Base-by-base conservation (phyloP, 768 basidiomycete species). In the Phylloporus sp. region DNA sequence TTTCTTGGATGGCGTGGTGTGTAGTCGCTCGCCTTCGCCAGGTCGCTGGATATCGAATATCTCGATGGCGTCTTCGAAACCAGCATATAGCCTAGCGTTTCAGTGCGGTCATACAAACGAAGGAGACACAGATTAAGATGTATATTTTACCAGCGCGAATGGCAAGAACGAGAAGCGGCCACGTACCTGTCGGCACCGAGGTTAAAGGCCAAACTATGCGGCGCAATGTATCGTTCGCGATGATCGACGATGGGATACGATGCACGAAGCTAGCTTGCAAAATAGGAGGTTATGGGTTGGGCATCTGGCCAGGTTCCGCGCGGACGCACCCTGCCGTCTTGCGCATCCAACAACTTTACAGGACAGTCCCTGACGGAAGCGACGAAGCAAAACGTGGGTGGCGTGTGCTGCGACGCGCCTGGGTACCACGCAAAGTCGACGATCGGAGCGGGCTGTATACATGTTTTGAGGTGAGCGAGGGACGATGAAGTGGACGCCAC, bases 161-260 rank as follows among this genome's bases (percentile, higher is more conserved):
- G 18, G 15, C n/a, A 18, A 28, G 8, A 17, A 20, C 4, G 13
- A 14, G 11, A 10, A 20, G 8, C 5, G 31, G 37, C 27, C 31
- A 38, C 38, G 33, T 46, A 92, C 92, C 75, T 84, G 28, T 81
- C 71, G 0, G 79, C 81, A 5, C 77, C 67, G 2, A 73, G 63
- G 55, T 89, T 88, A 66, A 96, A 97, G 0, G 84, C 75, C 48
- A 97, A 71, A 54, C 81, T 80, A 44, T 91, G 86, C 0, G 95
- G 93, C 0, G 90, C 92, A 32, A 96, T 73, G 44, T 90, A 81
- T 26, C 93, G 78, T 67, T 97, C 95, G n/a, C 86, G 74, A 57
- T 98, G 94, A 63, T 97, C 93, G 9, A 97, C 78, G 31, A 97
- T 95, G 32, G 75, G 74, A 64, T 98, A 97, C 1, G 90, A 93